Evolutionary conservation across 768 basidiomycete species (phyloP).

Genomic region (Mycena maculata): DNA sequence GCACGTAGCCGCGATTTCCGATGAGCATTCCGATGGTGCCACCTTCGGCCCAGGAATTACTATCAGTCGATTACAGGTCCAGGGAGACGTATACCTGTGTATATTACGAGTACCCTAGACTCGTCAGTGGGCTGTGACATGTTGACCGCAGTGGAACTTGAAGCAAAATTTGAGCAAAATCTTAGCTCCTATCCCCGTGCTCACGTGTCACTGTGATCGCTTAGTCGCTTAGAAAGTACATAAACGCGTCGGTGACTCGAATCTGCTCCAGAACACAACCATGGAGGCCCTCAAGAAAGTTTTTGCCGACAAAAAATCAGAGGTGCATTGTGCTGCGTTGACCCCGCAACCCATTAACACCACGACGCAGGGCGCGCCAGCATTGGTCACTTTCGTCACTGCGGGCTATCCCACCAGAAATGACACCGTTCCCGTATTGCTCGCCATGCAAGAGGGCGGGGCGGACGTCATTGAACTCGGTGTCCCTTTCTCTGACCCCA

Average conservation of each 20-base stretch:
- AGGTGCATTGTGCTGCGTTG: slow-evolving; percentile 51
- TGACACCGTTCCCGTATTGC: slow-evolving; percentile 87
- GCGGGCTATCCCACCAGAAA: slow-evolving; percentile 87
- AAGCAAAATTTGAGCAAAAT: neutral
- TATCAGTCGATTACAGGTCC: neutral
- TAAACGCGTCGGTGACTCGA: slow-evolving; percentile 32
- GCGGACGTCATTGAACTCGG: slow-evolving; percentile 96
- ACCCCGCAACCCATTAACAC: neutral
- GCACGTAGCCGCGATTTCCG: slow-evolving; percentile 80
- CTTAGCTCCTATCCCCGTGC: slow-evolving; percentile 20
- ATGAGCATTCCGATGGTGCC: slow-evolving; percentile 93
- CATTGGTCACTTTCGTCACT: slow-evolving; percentile 90
- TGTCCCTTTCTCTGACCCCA: slow-evolving; percentile 95
- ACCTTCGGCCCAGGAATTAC: slow-evolving; percentile 52
- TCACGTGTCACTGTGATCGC: neutral
- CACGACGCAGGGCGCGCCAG: slow-evolving; percentile 61
- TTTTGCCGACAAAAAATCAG: slow-evolving; percentile 72
- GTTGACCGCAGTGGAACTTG: slow-evolving; percentile 15
- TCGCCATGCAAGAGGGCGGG: slow-evolving; percentile 94
- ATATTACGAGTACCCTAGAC: slow-evolving; percentile 86
- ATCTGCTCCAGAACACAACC: slow-evolving; percentile 30
- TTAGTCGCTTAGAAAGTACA: neutral
- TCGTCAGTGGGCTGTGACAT: slow-evolving; percentile 73
- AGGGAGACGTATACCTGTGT: slow-evolving; percentile 64
- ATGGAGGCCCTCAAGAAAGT: slow-evolving; percentile 82